Percentiles rank a stretch among this genome's conserved stretches.
phyloP scores from a whole-genome alignment of 2,329 filamentous ascomycete species.

The Colletotrichum incanum region DNA sequence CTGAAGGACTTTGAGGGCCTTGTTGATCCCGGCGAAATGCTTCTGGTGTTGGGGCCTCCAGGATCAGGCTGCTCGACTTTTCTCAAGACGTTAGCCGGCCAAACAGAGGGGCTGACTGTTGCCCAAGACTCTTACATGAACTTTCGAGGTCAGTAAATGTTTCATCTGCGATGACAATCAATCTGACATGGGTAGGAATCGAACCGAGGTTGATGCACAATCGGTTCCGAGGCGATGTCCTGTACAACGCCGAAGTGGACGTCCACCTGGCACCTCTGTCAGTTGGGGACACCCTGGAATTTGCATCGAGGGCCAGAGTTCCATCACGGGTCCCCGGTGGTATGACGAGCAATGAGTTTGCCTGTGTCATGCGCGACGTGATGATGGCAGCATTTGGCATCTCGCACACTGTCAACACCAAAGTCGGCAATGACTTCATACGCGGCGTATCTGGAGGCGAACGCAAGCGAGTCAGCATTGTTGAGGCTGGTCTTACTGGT shows the following conservation, averaged over 20 bases:
- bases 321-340: conserved; percentile 64
- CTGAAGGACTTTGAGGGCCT: conserved; percentile 50
- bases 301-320: conserved; percentile 70
- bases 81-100: conserved; percentile 66
- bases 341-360: conserved; percentile 58
- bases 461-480: conserved; percentile 57
- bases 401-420: conserved; percentile 43
- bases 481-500: conserved; percentile 44
- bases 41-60: conserved; percentile 73
- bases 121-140: conserved; percentile 46
- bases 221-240: conserved; percentile 71
- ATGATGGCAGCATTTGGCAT: conserved; percentile 64
- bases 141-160: conserved; percentile 30
- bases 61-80: conserved; percentile 76
- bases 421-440: conserved; percentile 44
- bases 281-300: conserved; percentile 74
- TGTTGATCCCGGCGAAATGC: conserved; percentile 65
- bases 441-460: conserved; percentile 50
- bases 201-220: conserved; percentile 41
- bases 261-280: conserved; percentile 73
- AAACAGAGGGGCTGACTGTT: conserved; percentile 47
- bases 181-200: conserved; percentile 5
- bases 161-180: rapidly evolving
- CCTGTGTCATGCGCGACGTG: conserved; percentile 66
- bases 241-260: conserved; percentile 78